Conservation (phyloP, 768 basidiomycete species). For the Phanerodontia chrysosporium region DNA sequence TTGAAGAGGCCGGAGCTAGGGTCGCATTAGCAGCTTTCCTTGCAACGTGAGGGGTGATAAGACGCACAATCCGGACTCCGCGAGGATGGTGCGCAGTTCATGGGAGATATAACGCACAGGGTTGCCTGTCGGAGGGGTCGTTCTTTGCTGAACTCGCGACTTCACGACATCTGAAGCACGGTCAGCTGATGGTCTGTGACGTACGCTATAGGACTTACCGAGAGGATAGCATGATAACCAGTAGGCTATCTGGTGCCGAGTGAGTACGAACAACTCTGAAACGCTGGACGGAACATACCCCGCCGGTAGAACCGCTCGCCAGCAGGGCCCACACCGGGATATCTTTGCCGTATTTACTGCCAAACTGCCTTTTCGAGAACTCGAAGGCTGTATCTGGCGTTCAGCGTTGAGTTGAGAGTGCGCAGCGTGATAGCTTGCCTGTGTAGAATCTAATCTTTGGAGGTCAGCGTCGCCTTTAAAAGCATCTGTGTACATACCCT, state of each 20-base stretch:
- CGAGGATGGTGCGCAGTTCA: slow-evolving; percentile 64
- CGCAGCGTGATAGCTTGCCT: slow-evolving; percentile 30
- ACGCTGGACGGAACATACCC: slow-evolving; percentile 44
- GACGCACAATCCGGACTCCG: slow-evolving; percentile 71
- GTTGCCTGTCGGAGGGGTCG: slow-evolving; percentile 66
- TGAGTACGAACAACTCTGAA: background rate
- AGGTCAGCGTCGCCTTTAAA: background rate
- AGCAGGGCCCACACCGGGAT: slow-evolving; percentile 84
- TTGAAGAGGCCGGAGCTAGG: slow-evolving; percentile 61
- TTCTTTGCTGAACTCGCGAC: slow-evolving; percentile 80
- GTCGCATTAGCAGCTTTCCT: background rate
- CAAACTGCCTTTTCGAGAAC: slow-evolving; percentile 78
- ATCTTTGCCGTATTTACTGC: slow-evolving; percentile 54
- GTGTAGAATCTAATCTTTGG: slow-evolving; percentile 57
- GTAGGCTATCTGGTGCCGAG: slow-evolving; percentile 60
- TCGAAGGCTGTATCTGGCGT: slow-evolving; percentile 62
- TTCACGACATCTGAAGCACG: slow-evolving; percentile 73
- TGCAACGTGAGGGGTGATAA: background rate
- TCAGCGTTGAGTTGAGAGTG: no score
- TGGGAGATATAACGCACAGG: slow-evolving; percentile 72
- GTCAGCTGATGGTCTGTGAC: background rate
- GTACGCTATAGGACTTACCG: slow-evolving; percentile 34
- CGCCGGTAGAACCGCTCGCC: slow-evolving; percentile 79
- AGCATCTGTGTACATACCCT: slow-evolving; percentile 45
- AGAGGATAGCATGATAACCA: slow-evolving; percentile 94